Evolutionary conservation across 2,329 filamentous ascomycete genomes (phyloP), one percentile per base, ranked within the genome.

Genomic region (Cytospora piceae): DNA sequence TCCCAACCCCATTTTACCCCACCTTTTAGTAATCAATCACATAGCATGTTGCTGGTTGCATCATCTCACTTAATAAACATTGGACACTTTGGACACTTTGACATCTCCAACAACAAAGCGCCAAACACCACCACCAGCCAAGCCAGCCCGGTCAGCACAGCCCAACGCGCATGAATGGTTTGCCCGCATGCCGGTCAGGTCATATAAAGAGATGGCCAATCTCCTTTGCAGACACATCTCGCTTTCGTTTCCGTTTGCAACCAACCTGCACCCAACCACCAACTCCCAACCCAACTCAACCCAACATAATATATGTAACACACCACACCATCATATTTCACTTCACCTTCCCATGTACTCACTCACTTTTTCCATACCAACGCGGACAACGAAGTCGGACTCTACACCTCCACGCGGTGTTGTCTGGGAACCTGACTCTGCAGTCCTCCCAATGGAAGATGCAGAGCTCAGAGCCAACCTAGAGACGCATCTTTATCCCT

Each of bases 371-470:
- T 49, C 9, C n/a, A 8, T 49, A 46, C 12, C 8, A 58, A 14
- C 2, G 51, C 27, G 65, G 57, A 58, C 61, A 56, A 32, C 58
- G 57, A 61, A 67, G 58, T 54, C 65, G 53, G 65, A 56, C 58
- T 64, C 65, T 67, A 58, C 46, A 60, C 64, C 64, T 66, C 64
- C 64, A 60, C 32, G 64, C 34, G 64, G 64, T 66, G 59, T 63
- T 63, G 64, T 61, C 61, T 60, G 64, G 64, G 56, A 66, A 66
- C 61, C 64, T 66, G 64, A 34, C 51, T n/a, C 39, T 9, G 24
- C 27, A 11, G 17, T 54, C 52, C 29, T 32, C 53, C 27, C 22
- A 51, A 29, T 37, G 37, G 39, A 6, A 22, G n/a, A 39, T 39
- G 57, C 61, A 24, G 52, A 31, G 55, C 20, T 66, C 53, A 61